Evolutionary conservation across 257 asterid genomes (phyloP).

Genomic region (Leptodermis oblonga): DNA sequence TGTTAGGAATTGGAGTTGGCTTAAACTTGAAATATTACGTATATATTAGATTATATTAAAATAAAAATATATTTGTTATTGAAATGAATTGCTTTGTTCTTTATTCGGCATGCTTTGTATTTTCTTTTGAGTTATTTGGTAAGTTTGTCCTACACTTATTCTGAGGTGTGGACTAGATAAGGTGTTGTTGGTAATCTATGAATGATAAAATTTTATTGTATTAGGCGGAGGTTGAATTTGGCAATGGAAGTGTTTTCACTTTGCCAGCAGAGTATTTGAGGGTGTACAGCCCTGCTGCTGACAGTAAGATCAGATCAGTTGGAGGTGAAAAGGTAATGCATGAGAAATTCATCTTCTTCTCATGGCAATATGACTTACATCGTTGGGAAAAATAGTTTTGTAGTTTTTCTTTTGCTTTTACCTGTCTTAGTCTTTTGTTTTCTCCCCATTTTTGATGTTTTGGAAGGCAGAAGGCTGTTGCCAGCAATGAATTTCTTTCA

Average conservation of each 20-base stretch:
- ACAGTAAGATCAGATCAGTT: slow-evolving; percentile 67
- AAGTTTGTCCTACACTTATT: no score
- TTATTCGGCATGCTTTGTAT: no score
- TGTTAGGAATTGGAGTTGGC: no score
- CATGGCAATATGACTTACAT: background rate
- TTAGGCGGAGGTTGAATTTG: slow-evolving; percentile 76
- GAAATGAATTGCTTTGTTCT: no score
- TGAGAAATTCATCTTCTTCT: background rate
- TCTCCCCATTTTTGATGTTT: slow-evolving; percentile 2
- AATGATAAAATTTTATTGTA: slow-evolving; percentile 4
- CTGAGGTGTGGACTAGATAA: background rate
- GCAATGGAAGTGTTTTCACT: slow-evolving; percentile 40
- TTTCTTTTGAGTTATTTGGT: no score
- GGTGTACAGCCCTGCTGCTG: slow-evolving; percentile 77
- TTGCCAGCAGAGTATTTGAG: slow-evolving; percentile 81
- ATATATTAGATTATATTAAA: no score
- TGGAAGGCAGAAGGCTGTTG: background rate
- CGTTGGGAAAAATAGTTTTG: background rate
- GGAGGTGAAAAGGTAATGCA: slow-evolving; percentile 71
- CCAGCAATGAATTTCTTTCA: background rate
- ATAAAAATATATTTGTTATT: no score
- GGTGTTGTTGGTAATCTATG: background rate
- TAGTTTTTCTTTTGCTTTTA: background rate
- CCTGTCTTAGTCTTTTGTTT: background rate
- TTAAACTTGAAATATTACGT: no score